These are phyloP conservation scores for Globisporangium rhizosaccharum DNA, from an alignment of 352 stramenopile genomes.

Conservation along the genomic window DNA sequence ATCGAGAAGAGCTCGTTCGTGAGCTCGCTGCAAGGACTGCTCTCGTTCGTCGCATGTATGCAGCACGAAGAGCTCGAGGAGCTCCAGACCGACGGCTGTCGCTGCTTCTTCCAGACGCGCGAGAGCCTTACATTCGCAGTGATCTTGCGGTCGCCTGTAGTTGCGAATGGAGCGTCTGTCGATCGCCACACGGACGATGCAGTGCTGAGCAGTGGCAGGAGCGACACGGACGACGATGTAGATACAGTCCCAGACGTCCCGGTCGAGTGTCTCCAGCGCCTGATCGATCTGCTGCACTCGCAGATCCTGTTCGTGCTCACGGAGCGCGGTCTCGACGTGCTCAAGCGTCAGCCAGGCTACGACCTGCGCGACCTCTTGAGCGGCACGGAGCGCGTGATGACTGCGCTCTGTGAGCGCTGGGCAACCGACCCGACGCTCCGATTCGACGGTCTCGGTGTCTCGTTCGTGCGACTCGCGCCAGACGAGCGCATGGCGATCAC, in stretches of 20 bases:
- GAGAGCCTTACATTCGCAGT: constrained; percentile 49
- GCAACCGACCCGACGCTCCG: constrained; percentile 25
- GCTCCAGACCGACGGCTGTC: constrained; percentile 30
- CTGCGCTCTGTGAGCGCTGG: constrained; percentile 39
- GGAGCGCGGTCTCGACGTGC: constrained; percentile 51
- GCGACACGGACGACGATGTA: constrained; percentile 1
- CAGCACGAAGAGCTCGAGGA: constrained; percentile 54
- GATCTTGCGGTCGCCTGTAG: constrained; percentile 24
- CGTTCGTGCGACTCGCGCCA: constrained; percentile 40
- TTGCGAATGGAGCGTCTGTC: neutral
- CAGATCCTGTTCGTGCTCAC: constrained; percentile 66
- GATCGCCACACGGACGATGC: neutral
- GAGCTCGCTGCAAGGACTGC: constrained; percentile 56
- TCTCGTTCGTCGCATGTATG: constrained; percentile 54
- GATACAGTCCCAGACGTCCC: constrained; percentile 12
- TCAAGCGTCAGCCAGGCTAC: constrained; percentile 53
- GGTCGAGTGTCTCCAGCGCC: constrained; percentile 33
- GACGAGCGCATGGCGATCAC: constrained; percentile 37
- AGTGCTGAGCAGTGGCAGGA: neutral
- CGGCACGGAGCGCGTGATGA: constrained; percentile 50
- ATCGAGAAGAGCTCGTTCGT: constrained; percentile 39
- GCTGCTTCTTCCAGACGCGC: constrained; percentile 41
- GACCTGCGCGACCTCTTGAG: constrained; percentile 66
- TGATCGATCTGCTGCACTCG: constrained; percentile 42
- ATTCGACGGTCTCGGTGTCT: constrained; percentile 40